Evolutionary conservation across 225 moss, liverwort and hornwort species (phyloP), one percentile per base, ranked within the genome.

Genomic region (Marchantia paleacea): DNA sequence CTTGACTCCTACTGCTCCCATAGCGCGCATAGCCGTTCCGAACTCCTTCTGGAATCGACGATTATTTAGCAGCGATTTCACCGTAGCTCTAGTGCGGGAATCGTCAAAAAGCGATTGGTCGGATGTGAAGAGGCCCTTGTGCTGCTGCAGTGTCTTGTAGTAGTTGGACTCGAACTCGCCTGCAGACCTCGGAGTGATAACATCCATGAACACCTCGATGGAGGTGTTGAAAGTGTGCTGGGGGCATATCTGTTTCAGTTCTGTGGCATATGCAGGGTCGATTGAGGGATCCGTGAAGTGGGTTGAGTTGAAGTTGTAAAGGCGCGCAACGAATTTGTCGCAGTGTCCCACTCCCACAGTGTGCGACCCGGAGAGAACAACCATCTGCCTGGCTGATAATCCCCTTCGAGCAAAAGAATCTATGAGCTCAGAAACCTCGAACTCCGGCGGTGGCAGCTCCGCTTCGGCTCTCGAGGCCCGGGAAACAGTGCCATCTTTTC

Each of bases 41-140:
- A 60, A 76, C 31, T 62, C 18, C 30, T 4, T 10, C 25, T 19
- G 24, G 76, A 76, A 61, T 0, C 14, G 12, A 18, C 39, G 30
- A 7, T 76, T 20, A 0, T 58, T 22, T 1, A 3, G 19, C 5
- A 75, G 75, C 8, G 52, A 52, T 16, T 3, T 6, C 30, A 75
- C 75, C 1, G 26, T 9, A 0, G 12, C 3, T 65, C 14, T 24
- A 4, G 77, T 78, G 47, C 77, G 55, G 50, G 7, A 2, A 26
- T 78, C 64, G 16, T 78, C 77, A 51, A 64, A 54, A 5, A 78
- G 63, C 18, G 39, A 12, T 12, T 64, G 64, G 18, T 78, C 77
- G 63, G 77, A 78, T 7, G 48, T 39, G 63, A 78, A 63, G 7
- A 78, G 48, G 30, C 77, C 77, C n/a, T 64, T 78, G 22, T 20